These are phyloP conservation scores for Fusarium equiseti DNA, from an alignment of 2,329 filamentous ascomycete genomes.

Conservation along the genomic window DNA sequence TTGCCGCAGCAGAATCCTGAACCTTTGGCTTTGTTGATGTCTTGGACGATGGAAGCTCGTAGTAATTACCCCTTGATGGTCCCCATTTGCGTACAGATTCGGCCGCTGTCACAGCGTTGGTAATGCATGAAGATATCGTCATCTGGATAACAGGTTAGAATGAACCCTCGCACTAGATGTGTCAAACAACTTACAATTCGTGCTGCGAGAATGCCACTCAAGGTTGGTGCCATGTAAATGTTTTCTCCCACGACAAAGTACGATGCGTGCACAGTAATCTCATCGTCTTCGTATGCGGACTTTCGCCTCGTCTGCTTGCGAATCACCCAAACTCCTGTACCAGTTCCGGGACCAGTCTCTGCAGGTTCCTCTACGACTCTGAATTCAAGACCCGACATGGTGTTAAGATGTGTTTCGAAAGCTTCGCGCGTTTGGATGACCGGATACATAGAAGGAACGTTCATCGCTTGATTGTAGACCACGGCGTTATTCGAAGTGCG, in stretches of 20 bases:
- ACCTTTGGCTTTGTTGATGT: constrained; percentile 46
- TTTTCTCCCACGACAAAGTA: constrained; percentile 76
- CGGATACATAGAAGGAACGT: constrained; percentile 69
- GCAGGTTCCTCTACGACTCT: constrained; percentile 74
- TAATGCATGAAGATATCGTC: constrained; percentile 66
- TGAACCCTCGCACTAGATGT: background rate
- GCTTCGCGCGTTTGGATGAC: constrained; percentile 71
- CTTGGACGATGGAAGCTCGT: constrained; percentile 56
- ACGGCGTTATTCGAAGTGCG: constrained; percentile 75
- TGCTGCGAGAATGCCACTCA: constrained; percentile 70
- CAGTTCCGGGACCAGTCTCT: constrained; percentile 72
- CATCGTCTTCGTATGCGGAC: constrained; percentile 65
- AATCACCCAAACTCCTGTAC: constrained; percentile 77
- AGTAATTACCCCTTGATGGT: constrained; percentile 65
- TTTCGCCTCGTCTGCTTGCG: constrained; percentile 75
- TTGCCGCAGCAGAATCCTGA: constrained; percentile 60
- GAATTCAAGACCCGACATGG: constrained; percentile 76
- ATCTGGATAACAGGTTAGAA: constrained; percentile 54
- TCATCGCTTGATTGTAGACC: constrained; percentile 71
- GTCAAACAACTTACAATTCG: constrained; percentile 61
- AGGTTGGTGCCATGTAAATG: constrained; percentile 73
- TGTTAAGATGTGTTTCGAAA: constrained; percentile 72
- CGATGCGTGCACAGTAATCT: constrained; percentile 68
- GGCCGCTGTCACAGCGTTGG: constrained; percentile 64
- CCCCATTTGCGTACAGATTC: constrained; percentile 66